Evolutionary conservation across 176 grass and related monocot species (phyloP), one percentile per base, ranked within the genome.

Genomic region (Paspalum notatum): DNA sequence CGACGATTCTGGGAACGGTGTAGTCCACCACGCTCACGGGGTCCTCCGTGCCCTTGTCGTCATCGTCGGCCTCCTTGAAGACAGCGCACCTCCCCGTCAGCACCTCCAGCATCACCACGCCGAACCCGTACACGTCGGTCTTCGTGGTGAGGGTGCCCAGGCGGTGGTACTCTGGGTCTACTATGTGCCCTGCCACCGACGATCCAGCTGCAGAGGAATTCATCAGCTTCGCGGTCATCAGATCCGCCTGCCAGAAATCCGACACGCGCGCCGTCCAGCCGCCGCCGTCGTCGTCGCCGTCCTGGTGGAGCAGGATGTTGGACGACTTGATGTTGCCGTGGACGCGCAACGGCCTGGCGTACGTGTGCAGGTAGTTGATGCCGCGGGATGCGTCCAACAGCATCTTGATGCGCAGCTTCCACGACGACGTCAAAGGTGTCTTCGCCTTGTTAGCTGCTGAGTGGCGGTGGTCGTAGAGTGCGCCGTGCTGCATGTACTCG

Each of bases 81-180:
- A n/a, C n/a, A n/a, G n/a, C n/a, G n/a, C n/a, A n/a, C n/a, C n/a
- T 98, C 12, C 96, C 90, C 0, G 96, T 98, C 18, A 98, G 68
- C 72, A 98, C 96, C 84, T 98, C 96, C 48, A 98, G 81, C 78
- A 98, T 88, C 80, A 99, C 96, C 78, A 99, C 96, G 4, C 96
- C 96, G 13, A 91, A 99, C 82, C 96, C 95, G 79, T 99, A 99
- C 52, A 99, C 96, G 21, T 99, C 96, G 71, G 90, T 99, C 82
- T 99, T 99, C 71, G n/a, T n/a, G n/a, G n/a, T n/a, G n/a, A n/a
- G n/a, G n/a, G n/a, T n/a, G n/a, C n/a, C n/a, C n/a, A n/a, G n/a
- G n/a, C n/a, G n/a, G n/a, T n/a, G n/a, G n/a, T n/a, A n/a, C n/a
- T n/a, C n/a, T n/a, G n/a, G n/a, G n/a, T n/a, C n/a, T n/a, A n/a